Base-by-base conservation (phyloP, 768 basidiomycete species). In the Gymnopilus junonius region DNA sequence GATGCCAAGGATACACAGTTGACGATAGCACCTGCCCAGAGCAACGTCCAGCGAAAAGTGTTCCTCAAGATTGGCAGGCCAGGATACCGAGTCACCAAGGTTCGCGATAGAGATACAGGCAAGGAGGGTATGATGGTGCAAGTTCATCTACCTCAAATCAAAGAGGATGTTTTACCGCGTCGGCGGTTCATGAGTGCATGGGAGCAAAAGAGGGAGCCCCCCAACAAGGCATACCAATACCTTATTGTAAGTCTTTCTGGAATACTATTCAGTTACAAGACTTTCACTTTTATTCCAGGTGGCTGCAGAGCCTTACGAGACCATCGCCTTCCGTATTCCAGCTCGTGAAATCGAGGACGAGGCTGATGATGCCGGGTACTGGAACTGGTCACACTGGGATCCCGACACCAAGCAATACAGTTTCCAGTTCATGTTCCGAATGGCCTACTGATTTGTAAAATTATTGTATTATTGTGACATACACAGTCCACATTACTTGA, bases 331-430 rank as follows among this genome's bases (percentile, higher is more conserved):
- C 83, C 93, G 96, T 17, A 95, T 99, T 71, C 97, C 97, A 48
- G 93, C 97, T 25, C 88, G 94, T 55, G 96, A 99, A 77, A 96
- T 99, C 64, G 96, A 99, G 76, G 94, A 97, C 70, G 94, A 95
- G 71, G 86, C 92, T 48, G 91, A 94, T 63, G 94, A 96, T 69
- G 92, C 91, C 29, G 90, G 90, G 15, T 93, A 90, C 67, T 95
- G 92, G 92, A 94, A 93, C 70, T 99, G 97, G 97, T 96, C 96
- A 40, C 93, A 98, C 72, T 99, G 97, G 97, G 97, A 99, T 74
- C 88, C 93, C n/a, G 97, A 99, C 74, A 97, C 95, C 55, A 98
- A 98, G 78, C 95, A 97, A 77, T 97, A 95, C 76, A 94, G 90
- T 74, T 96, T 97, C 83, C 96, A 97, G 77, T 97, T 98, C 82